Percentiles rank a stretch among this genome's conserved stretches.
These are phyloP conservation scores for Bjerkandera adusta DNA, from an alignment of 1,284 basidiomycete genomes.

Conservation along the genomic window DNA sequence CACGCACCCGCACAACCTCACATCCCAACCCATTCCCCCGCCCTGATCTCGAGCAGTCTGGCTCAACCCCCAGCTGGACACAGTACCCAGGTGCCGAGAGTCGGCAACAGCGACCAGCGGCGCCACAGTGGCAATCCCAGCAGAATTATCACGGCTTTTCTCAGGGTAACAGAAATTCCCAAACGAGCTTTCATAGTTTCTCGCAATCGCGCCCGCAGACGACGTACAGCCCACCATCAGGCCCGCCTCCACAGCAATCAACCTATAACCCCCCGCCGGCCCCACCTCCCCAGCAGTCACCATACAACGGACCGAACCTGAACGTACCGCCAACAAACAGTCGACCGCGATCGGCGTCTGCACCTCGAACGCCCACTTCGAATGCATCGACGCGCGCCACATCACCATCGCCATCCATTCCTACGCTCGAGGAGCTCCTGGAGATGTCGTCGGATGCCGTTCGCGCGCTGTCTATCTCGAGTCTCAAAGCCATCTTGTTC, in stretches of 20 bases:
- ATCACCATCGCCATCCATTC: conserved; percentile 32
- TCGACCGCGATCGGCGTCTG: conserved; percentile 36
- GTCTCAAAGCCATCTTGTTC: conserved; percentile 75
- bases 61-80: no score
- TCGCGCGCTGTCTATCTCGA: conserved; percentile 57
- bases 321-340: conserved; percentile 26
- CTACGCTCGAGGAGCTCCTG: conserved; percentile 64
- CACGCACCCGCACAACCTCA: conserved; percentile 29
- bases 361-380: conserved; percentile 30
- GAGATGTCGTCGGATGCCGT: conserved; percentile 56
- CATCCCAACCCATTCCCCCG: conserved; percentile 34
- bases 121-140: background rate
- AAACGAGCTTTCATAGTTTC: background rate
- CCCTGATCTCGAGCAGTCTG: conserved; percentile 42
- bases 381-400: conserved; percentile 29
- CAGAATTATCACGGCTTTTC: conserved; percentile 5
- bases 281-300: conserved; percentile 11
- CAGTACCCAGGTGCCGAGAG: no score
- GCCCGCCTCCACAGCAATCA: conserved; percentile 12
- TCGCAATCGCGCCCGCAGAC: background rate
- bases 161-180: conserved; percentile 1
- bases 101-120: conserved; percentile 4
- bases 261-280: conserved; percentile 15
- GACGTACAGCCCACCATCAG: conserved; percentile 3
- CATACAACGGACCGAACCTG: conserved; percentile 14